Percentiles rank a stretch among this genome's conserved stretches.
Evolutionary conservation across 306 rosid species (phyloP).

Genomic region (Gleditsia sinensis): DNA sequence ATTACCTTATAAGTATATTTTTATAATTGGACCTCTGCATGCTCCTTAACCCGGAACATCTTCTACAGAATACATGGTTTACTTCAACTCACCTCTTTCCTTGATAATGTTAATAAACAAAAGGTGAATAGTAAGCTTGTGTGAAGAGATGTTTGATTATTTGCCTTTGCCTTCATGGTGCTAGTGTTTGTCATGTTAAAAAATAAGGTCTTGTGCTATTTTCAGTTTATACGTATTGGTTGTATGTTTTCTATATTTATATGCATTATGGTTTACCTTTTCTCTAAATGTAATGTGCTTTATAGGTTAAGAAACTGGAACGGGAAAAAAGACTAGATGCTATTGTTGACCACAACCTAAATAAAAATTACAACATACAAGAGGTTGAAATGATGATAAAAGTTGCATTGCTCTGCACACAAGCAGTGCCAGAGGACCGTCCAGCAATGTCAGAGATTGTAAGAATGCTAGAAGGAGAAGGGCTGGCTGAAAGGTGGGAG

Average conservation of each 20-base stretch:
- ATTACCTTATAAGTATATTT: background rate
- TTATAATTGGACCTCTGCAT: slow-evolving; percentile 30
- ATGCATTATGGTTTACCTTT: background rate
- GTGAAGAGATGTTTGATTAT: background rate
- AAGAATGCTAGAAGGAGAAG: slow-evolving; percentile 95
- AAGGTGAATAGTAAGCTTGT: background rate
- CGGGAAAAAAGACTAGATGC: slow-evolving; percentile 65
- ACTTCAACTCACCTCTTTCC: background rate
- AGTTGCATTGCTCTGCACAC: slow-evolving; percentile 89
- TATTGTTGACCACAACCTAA: slow-evolving; percentile 72
- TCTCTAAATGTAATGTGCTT: slow-evolving; percentile 4
- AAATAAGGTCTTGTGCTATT: background rate
- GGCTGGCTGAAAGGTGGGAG: slow-evolving; percentile 92
- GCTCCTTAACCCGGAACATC: background rate
- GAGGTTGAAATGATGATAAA: slow-evolving; percentile 86
- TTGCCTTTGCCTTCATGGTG: background rate
- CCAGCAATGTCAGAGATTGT: slow-evolving; percentile 94
- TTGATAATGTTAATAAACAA: background rate
- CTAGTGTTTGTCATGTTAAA: slow-evolving; percentile 17
- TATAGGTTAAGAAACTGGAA: slow-evolving; percentile 83
- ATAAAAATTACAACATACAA: slow-evolving; percentile 50
- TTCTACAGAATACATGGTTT: background rate
- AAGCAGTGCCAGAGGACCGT: slow-evolving; percentile 79
- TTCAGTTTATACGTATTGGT: slow-evolving; percentile 21
- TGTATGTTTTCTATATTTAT: too few relatives aligned